Conservation (phyloP, 495 filamentous ascomycete species). For the Talaromyces thailandensis region DNA sequence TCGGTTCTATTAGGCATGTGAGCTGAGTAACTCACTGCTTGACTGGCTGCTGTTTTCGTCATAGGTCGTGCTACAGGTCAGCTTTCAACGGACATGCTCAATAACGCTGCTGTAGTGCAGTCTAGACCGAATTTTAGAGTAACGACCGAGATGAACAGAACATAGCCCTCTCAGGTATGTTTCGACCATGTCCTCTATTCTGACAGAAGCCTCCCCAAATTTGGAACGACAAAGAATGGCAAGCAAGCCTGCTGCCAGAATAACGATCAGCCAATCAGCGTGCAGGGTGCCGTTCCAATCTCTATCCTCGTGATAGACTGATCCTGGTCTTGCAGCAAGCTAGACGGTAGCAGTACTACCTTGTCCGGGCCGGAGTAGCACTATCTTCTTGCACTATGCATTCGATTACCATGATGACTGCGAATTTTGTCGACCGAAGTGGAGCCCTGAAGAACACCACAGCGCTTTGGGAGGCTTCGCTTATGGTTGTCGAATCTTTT, state of each 20-base stretch:
- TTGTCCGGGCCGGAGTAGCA: background rate
- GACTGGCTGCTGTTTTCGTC: background rate
- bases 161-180: background rate
- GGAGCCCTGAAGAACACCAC: background rate
- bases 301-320: slow-evolving; percentile 4
- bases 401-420: background rate
- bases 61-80: background rate
- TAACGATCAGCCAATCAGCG: background rate
- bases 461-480: background rate
- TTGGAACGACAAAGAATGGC: background rate
- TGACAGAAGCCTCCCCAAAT: background rate
- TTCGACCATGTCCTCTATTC: background rate
- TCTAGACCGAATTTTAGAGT: background rate
- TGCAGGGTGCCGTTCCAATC: background rate
- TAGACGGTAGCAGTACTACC: slow-evolving; percentile 1
- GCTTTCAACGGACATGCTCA: background rate
- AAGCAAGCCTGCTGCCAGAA: background rate
- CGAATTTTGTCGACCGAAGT: background rate
- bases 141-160: background rate
- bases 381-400: background rate
- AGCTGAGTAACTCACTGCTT: background rate
- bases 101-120: background rate
- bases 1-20: background rate
- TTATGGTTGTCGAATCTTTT: background rate
- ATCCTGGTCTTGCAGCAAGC: slow-evolving; percentile 1